These are phyloP conservation scores for Pleurozium schreberi DNA, from an alignment of 225 moss, liverwort and hornwort genomes.

Conservation along the genomic window DNA sequence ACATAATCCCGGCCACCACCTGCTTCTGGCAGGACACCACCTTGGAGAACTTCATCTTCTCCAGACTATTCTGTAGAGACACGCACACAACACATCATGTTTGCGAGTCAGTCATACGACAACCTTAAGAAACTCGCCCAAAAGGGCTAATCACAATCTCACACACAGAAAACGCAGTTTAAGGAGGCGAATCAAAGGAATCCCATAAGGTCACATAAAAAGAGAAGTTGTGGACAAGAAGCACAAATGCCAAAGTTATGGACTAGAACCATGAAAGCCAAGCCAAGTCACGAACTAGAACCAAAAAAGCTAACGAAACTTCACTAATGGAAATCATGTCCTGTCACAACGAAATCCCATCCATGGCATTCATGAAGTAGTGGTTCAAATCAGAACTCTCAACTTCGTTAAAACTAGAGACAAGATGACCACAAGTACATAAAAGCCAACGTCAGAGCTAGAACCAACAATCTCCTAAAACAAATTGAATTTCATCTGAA, in stretches of 20 bases:
- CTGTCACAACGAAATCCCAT: neutral
- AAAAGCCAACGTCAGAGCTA: neutral
- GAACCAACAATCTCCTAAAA: neutral
- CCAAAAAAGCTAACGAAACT: neutral
- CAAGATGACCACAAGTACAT: neutral
- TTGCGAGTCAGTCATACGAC: neutral
- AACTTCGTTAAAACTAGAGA: neutral
- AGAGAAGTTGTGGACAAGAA: too few relatives aligned
- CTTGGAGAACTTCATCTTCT: conserved; percentile 39
- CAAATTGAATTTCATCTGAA: neutral
- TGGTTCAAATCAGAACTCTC: neutral
- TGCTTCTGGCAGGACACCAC: conserved; percentile 45
- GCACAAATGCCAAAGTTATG: neutral
- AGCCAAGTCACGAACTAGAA: neutral
- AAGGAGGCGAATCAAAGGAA: neutral
- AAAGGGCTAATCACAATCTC: neutral
- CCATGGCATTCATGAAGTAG: too few relatives aligned
- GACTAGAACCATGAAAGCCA: neutral
- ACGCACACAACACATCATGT: neutral
- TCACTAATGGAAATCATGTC: neutral
- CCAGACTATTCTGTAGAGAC: conserved; percentile 37
- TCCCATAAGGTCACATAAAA: neutral
- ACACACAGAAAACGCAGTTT: neutral
- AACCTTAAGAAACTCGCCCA: neutral
- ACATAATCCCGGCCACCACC: conserved; percentile 43